Evolutionary conservation across 2,329 filamentous ascomycete species (phyloP).

Genomic region (Colletotrichum cuscutae): DNA sequence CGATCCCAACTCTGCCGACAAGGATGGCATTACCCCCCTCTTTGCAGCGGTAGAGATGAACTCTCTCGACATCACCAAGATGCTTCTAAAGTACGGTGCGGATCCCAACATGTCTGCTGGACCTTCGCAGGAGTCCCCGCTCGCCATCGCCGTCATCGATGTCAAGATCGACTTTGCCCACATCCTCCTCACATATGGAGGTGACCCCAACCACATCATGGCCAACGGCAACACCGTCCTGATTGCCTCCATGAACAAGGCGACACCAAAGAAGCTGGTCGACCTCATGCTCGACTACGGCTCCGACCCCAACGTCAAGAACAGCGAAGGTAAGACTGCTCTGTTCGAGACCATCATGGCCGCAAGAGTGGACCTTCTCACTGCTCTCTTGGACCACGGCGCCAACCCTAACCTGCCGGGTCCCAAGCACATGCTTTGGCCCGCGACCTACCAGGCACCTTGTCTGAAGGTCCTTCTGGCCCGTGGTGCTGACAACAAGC

Average conservation of each 20-base stretch:
- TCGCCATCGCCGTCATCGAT: slow-evolving; percentile 60
- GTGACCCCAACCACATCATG: slow-evolving; percentile 64
- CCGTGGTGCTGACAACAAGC: slow-evolving; percentile 69
- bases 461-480: slow-evolving; percentile 68
- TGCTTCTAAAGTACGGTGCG: slow-evolving; percentile 73
- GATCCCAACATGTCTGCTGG: slow-evolving; percentile 64
- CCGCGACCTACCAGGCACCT: slow-evolving; percentile 66
- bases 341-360: slow-evolving; percentile 70
- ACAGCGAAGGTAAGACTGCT: slow-evolving; percentile 69
- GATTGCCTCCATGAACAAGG: slow-evolving; percentile 69
- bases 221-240: slow-evolving; percentile 70
- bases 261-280: slow-evolving; percentile 62
- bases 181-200: slow-evolving; percentile 70
- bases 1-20: slow-evolving; percentile 63
- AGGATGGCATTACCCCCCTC: slow-evolving; percentile 61
- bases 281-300: slow-evolving; percentile 71
- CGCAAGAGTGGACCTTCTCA: slow-evolving; percentile 66
- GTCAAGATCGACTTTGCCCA: slow-evolving; percentile 68
- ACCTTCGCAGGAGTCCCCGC: slow-evolving; percentile 63
- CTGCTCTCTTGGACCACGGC: slow-evolving; percentile 60
- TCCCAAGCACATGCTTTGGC: slow-evolving; percentile 76
- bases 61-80: slow-evolving; percentile 65
- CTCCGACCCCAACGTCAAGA: slow-evolving; percentile 68
- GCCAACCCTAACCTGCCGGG: slow-evolving; percentile 76
- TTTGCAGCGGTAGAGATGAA: slow-evolving; percentile 61